A percentile compares a stretch with the other conserved stretches of the same genome.
Conservation (phyloP, 306 rosid species). For the Sophora flavescens region DNA sequence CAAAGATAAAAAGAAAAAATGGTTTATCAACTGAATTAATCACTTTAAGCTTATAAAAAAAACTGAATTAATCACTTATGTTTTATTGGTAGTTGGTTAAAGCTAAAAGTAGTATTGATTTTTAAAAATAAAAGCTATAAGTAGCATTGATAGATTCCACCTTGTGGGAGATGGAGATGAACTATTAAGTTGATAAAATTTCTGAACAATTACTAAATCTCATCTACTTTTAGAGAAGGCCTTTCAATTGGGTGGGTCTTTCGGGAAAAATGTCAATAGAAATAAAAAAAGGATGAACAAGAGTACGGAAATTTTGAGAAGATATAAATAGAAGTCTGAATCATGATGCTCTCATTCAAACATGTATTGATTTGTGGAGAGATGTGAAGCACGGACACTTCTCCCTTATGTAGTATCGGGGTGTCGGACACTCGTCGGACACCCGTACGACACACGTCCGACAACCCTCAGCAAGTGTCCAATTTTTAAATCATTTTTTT, state of each 20-base stretch:
- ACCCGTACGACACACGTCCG: no score
- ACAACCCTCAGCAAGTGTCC: no score
- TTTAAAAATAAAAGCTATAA: no score
- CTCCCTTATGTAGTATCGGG: no score
- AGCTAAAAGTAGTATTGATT: neutral
- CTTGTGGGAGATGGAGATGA: constrained; percentile 1
- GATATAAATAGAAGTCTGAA: constrained; percentile 17
- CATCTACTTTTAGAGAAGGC: neutral
- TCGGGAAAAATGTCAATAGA: neutral
- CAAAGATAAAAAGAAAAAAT: no score
- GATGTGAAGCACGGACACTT: no score
- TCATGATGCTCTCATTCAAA: constrained; percentile 30
- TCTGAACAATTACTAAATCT: constrained; percentile 1
- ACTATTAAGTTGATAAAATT: neutral
- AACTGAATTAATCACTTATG: neutral
- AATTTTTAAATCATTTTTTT: no score
- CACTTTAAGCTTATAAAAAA: no score
- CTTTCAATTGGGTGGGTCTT: neutral
- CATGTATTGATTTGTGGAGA: constrained; percentile 1
- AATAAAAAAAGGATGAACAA: neutral
- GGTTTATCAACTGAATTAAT: neutral
- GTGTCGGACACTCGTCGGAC: no score
- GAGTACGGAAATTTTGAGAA: neutral
- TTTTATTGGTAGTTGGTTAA: neutral
- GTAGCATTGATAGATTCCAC: neutral